Base-by-base conservation (phyloP, 2,329 filamentous ascomycete species). In the Pestalotiopsis sp. region DNA sequence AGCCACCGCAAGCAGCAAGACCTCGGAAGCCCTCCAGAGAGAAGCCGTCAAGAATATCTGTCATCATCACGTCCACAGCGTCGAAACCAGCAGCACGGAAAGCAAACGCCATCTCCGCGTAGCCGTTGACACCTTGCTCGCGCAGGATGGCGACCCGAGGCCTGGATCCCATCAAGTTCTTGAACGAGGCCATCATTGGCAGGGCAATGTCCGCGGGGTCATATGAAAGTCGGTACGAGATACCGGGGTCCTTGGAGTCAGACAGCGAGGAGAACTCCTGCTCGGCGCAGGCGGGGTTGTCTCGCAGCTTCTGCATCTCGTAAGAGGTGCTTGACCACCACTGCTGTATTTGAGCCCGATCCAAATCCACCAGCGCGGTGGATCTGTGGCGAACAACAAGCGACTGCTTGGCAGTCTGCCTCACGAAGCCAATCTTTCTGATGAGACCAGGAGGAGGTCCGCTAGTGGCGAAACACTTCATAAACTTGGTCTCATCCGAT, bases 31-130 rank as follows among this genome's bases (percentile, higher is more conserved):
- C 91, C 56, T 91, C 87, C 9, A 99, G 90, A 0, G 93, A 94
- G 70, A 93, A 90, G 17, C 93, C 92, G 12, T 89, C 90, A 27
- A 93, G 90, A 68, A 98, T 91, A 75, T 98, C 95, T 3, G 92
- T 96, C 96, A 99, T 98, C 85, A 98, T 95, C 1, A 98, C 92
- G 77, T 99, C 95, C 61, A 98, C 89, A 14, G 95, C 90, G 64
- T 94, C 91, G 83, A 98, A 98, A 49, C 95, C 95, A 58, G 96
- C 95, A 45, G 91, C 90, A 72, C 92, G 91, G 86, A 98, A 98
- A 63, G 95, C 94, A 77, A 97, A 98, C 1, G 96, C 96, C 93
- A 99, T 97, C 80, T 99, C 96, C n/a, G 94, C 91, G 75, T 98
- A 90, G 57, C 95, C 93, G 82, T 99, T 98, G 73, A 97, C 93